Base-by-base conservation (phyloP, 176 grass and related monocot genomes). In the Zea luxurians region DNA sequence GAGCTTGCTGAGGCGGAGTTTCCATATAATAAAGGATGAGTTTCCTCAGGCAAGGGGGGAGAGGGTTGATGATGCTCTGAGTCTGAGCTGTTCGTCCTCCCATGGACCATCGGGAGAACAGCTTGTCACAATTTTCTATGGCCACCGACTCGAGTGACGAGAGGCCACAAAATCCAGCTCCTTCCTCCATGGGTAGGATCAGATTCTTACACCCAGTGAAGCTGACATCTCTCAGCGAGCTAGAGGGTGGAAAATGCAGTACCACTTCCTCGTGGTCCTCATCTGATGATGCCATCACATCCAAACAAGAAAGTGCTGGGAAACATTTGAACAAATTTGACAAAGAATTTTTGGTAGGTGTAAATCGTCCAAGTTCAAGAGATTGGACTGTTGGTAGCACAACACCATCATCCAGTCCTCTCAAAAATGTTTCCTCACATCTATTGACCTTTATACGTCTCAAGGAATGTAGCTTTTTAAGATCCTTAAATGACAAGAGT, bases 141-240 rank as follows among this genome's bases (percentile, higher is more conserved):
- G 1, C 2, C 2, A 62, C 7, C 5, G 13, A 35, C 9, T 48
- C 40, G 42, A 61, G 74, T 0, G 43, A 77, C 20, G 21, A 10
- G 41, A 77, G 7, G 12, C 27, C 20, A 1, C 0, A 8, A 1
- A 73, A 17, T 13, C 53, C 37, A 7, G 4, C 73, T 46, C 41
- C 12, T 13, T 13, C 59, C 8, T 77, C 74, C 43, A 62, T 3
- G 37, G 58, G 54, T 2, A 78, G 47, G 50, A 66, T n/a, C 47
- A 78, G 2, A 13, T 13, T 78, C 10, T 21, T 2, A 2, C 48
- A 43, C 0, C 0, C 0, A 0, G 0, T 0, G 1, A 75, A 1
- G 2, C 0, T 0, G 9, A 82, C 12, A 0, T 34, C 0, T 15
- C 3, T 10, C 12, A 82, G 68, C 6, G 44, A 63, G n/a, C 41